These are phyloP conservation scores for Suillus ampliporus DNA, from an alignment of 768 basidiomycete genomes.

Conservation along the genomic window DNA sequence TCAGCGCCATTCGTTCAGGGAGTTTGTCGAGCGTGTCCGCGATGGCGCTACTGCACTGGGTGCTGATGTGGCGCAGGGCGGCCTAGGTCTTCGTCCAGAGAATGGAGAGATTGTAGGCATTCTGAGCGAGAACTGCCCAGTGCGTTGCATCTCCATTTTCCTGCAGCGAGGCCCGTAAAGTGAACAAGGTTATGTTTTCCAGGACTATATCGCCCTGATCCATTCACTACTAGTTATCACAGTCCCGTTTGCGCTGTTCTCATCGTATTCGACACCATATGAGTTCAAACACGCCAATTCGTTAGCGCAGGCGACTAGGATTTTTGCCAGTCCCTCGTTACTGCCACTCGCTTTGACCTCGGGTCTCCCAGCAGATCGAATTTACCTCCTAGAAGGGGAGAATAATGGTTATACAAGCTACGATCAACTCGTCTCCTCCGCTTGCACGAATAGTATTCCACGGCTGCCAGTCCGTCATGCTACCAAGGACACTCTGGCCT, in stretches of 20 bases:
- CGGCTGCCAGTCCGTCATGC: conserved; percentile 47
- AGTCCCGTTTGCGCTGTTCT: conserved; percentile 53
- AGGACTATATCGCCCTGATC: conserved; percentile 55
- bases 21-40: conserved; percentile 56
- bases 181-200: not conserved
- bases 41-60: conserved; percentile 64
- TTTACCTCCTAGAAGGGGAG: conserved; percentile 51
- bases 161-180: too few relatives aligned
- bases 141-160: conserved; percentile 37
- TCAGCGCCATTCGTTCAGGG: conserved; percentile 47
- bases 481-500: conserved; percentile 57
- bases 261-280: conserved; percentile 51
- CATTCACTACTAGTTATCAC: conserved; percentile 50
- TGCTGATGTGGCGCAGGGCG: conserved; percentile 52
- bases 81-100: conserved; percentile 55
- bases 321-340: conserved; percentile 53
- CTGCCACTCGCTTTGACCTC: conserved; percentile 42
- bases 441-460: conserved; percentile 41
- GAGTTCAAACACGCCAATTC: conserved; percentile 55
- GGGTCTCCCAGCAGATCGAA: conserved; percentile 40
- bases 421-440: conserved; percentile 44
- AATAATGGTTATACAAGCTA: conserved; percentile 45
- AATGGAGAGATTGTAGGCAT: conserved; percentile 71
- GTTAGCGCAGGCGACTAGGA: conserved; percentile 48
- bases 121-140: conserved; percentile 70